Percentiles rank a stretch among this genome's conserved stretches.
Evolutionary conservation across 768 basidiomycete species (phyloP).

Genomic region (button mushroom (Agaricus bisporus)): DNA sequence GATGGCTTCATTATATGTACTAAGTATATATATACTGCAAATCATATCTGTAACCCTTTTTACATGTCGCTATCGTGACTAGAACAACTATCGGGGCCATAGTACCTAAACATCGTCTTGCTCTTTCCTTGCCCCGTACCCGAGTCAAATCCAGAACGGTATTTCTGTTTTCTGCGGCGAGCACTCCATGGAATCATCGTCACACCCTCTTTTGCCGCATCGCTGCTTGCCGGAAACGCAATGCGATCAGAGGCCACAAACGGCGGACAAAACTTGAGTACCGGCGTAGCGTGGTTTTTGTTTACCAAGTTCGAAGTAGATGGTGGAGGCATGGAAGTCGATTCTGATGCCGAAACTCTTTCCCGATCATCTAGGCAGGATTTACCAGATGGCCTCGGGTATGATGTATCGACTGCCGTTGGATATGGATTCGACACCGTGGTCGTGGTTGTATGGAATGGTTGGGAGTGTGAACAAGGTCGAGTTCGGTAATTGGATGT

Average conservation of each 20-base stretch:
- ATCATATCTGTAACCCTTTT: not conserved
- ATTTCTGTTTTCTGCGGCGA: slow-evolving; percentile 8
- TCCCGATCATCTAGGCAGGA: not conserved
- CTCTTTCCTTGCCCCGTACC: slow-evolving; percentile 9
- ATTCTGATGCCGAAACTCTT: not conserved
- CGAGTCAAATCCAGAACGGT: slow-evolving; percentile 7
- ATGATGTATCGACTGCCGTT: not conserved
- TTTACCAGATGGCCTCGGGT: not conserved
- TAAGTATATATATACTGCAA: too few relatives aligned
- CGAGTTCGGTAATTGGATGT: slow-evolving; percentile 2
- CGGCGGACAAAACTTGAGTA: slow-evolving; percentile 7
- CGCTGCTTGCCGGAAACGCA: slow-evolving; percentile 3
- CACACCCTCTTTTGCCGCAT: slow-evolving; percentile 9
- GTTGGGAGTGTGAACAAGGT: slow-evolving; percentile 8
- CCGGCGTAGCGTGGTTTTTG: not conserved
- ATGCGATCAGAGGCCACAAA: slow-evolving; percentile 9
- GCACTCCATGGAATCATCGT: slow-evolving; percentile 11
- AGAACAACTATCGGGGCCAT: slow-evolving; percentile 6
- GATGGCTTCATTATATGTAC: not conserved
- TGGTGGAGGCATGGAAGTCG: not conserved
- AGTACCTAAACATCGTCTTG: slow-evolving; percentile 12
- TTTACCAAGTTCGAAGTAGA: not conserved
- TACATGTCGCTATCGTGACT: not conserved
- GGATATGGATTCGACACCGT: slow-evolving; percentile 9
- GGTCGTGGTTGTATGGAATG: slow-evolving; percentile 4